Evolutionary conservation across 2,329 filamentous ascomycete genomes (phyloP).

Genomic region (Arthrinium puccinioides): DNA sequence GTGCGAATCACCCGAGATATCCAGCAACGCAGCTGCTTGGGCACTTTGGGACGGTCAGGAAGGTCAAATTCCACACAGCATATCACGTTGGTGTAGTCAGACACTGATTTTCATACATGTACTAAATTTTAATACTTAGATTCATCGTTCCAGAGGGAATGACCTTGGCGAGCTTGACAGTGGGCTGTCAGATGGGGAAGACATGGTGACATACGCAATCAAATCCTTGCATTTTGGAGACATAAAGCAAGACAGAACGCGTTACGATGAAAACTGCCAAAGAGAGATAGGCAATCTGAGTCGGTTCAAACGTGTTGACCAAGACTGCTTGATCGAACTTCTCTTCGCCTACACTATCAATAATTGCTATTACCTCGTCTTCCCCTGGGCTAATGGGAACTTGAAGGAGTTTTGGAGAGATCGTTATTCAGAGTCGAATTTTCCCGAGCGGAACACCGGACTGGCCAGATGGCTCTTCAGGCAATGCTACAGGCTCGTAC

Average conservation of each 20-base stretch:
- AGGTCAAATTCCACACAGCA: neutral
- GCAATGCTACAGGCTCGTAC: neutral
- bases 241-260: neutral
- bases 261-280: no score
- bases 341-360: neutral
- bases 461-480: neutral
- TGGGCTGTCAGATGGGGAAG: neutral
- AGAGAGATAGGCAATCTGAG: neutral
- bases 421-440: neutral
- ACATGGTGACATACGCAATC: neutral
- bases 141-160: neutral
- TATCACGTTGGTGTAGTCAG: neutral
- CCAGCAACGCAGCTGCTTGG: neutral
- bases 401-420: neutral
- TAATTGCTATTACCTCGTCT: neutral
- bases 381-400: neutral
- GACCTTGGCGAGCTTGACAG: neutral
- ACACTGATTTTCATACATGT: neutral
- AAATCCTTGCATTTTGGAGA: neutral
- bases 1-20: neutral
- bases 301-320: neutral
- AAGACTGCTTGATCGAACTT: neutral
- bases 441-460: no score
- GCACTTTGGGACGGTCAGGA: neutral
- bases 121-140: neutral